Percentiles rank a stretch among this genome's conserved stretches.
Evolutionary conservation across 208 protist species (phyloP).

Genomic region (Borovskyia barvae): DNA sequence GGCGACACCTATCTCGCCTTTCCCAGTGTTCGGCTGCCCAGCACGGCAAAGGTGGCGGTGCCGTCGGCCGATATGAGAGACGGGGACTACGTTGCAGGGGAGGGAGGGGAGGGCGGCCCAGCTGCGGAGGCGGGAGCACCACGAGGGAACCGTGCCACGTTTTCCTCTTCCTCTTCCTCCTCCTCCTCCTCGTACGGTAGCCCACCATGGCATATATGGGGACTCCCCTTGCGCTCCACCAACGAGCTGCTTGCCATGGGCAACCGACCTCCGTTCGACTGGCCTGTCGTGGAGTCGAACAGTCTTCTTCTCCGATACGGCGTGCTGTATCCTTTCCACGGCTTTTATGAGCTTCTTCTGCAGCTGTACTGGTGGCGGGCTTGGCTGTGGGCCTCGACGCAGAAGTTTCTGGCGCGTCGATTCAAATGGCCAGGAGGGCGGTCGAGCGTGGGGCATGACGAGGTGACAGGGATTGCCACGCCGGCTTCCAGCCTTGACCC

Average conservation of each 20-base stretch:
- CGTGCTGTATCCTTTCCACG: constrained; percentile 59
- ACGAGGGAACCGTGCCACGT: too few species aligned
- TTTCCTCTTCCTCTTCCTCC: background rate
- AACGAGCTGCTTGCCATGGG: constrained; percentile 64
- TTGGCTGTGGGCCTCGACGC: constrained; percentile 4
- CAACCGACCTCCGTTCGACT: constrained; percentile 45
- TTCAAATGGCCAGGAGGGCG: too few species aligned
- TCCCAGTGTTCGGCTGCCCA: constrained; percentile 34
- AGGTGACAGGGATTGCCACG: too few species aligned
- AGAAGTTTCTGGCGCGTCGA: too few species aligned
- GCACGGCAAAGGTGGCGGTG: too few species aligned
- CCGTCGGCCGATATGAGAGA: too few species aligned
- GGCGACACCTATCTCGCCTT: constrained; percentile 47
- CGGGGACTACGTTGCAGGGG: background rate
- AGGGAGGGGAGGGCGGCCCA: too few species aligned
- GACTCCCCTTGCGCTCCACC: constrained; percentile 51
- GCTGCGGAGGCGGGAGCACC: too few species aligned
- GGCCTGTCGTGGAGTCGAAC: constrained; percentile 66
- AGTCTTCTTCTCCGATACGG: constrained; percentile 45
- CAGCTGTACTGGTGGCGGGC: constrained; percentile 32
- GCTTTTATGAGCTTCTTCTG: constrained; percentile 61
- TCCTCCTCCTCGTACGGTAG: background rate
- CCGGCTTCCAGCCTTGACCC: too few species aligned
- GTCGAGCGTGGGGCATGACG: too few species aligned
- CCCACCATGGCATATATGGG: constrained; percentile 61